Conservation (phyloP, 2,329 filamentous ascomycete genomes). For the Microdochium nivale region DNA sequence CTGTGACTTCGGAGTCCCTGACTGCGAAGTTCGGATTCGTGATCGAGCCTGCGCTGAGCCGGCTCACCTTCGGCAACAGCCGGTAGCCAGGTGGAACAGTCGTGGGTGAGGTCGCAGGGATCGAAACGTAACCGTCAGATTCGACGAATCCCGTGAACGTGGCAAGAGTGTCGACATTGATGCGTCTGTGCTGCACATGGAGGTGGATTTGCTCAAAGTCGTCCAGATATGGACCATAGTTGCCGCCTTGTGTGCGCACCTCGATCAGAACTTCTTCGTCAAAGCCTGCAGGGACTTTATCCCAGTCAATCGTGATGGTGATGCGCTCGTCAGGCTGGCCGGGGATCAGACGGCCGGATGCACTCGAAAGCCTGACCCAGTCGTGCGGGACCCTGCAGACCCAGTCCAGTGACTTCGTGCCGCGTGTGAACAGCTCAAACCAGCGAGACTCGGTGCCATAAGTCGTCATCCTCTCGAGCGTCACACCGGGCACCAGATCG, state of each 20-base stretch:
- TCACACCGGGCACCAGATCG: slow-evolving; percentile 19
- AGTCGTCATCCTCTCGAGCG: slow-evolving; percentile 8
- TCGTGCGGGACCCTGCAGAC: slow-evolving; percentile 35
- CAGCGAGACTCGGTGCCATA: slow-evolving; percentile 19
- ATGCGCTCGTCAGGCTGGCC: slow-evolving; percentile 33
- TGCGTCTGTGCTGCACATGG: slow-evolving; percentile 11
- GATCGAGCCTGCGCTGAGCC: not conserved
- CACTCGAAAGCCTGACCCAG: slow-evolving; percentile 29
- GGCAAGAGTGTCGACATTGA: not conserved
- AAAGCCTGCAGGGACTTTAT: slow-evolving; percentile 23
- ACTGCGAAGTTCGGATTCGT: not conserved
- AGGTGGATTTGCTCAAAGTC: slow-evolving; percentile 26
- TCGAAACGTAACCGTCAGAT: slow-evolving; percentile 21
- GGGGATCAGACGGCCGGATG: slow-evolving; percentile 26
- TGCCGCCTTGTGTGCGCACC: slow-evolving; percentile 23
- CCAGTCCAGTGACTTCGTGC: slow-evolving; percentile 21
- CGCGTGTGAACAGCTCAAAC: slow-evolving; percentile 36
- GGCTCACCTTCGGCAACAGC: not conserved
- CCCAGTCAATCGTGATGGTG: slow-evolving; percentile 37
- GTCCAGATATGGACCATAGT: slow-evolving; percentile 18
- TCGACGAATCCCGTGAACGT: slow-evolving; percentile 21
- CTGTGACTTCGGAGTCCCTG: not conserved
- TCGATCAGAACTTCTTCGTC: slow-evolving; percentile 16
- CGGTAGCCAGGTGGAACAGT: not conserved
- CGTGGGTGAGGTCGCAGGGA: slow-evolving; percentile 13